phyloP scores from a whole-genome alignment of 768 basidiomycete genomes.

The Agaricus sinodeliciosus region DNA sequence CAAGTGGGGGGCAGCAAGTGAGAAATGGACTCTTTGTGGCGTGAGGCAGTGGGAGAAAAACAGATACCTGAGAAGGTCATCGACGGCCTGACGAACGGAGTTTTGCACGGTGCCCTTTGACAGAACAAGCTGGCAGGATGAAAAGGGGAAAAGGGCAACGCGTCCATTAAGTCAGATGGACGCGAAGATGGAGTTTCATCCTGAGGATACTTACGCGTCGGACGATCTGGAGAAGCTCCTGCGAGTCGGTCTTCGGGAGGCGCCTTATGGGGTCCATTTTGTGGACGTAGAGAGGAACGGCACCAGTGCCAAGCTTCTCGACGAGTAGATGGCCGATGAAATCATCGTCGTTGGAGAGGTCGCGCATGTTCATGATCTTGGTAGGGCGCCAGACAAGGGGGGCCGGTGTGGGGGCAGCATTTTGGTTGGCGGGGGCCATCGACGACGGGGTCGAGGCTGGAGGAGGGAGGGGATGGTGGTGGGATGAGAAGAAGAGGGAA shows the following conservation, averaged over 20 bases:
- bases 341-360: slow-evolving; percentile 87
- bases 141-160: slow-evolving; percentile 12
- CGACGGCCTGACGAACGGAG: slow-evolving; percentile 65
- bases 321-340: slow-evolving; percentile 86
- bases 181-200: slow-evolving; percentile 8
- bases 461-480: slow-evolving; percentile 15
- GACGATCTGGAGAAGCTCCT: slow-evolving; percentile 64
- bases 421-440: slow-evolving; percentile 10
- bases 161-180: slow-evolving; percentile 1
- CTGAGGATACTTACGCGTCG: slow-evolving; percentile 54
- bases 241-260: slow-evolving; percentile 68
- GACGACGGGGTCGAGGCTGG: slow-evolving; percentile 15
- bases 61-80: slow-evolving; percentile 70
- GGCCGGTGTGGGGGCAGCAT: slow-evolving; percentile 16
- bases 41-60: slow-evolving; percentile 15
- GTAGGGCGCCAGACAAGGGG: slow-evolving; percentile 67
- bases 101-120: slow-evolving; percentile 48
- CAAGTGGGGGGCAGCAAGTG: slow-evolving; percentile 12
- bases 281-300: slow-evolving; percentile 78
- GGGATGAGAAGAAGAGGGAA: slow-evolving; percentile 15
- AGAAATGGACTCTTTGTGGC: slow-evolving; percentile 17
- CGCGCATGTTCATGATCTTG: slow-evolving; percentile 87
- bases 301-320: slow-evolving; percentile 80
- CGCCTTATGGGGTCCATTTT: slow-evolving; percentile 80
- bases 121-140: slow-evolving; percentile 45